Conservation (phyloP, 352 stramenopile genomes). For the Pythium grandisporangium region DNA sequence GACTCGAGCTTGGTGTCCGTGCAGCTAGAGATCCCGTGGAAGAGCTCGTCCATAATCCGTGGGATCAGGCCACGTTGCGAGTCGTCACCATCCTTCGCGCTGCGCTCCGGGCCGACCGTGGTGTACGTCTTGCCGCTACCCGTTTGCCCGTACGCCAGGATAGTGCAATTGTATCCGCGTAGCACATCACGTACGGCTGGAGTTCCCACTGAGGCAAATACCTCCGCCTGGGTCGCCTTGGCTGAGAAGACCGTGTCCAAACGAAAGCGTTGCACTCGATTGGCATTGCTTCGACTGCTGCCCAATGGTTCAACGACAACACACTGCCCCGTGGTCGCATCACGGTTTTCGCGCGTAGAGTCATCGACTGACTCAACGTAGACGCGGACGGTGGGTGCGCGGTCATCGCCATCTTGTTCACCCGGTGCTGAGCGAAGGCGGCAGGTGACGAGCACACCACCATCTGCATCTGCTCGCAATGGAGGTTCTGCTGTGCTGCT, state of each 20-base stretch:
- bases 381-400: too few species aligned
- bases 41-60: slow-evolving; percentile 24
- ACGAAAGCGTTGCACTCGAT: slow-evolving; percentile 9
- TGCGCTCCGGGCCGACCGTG: slow-evolving; percentile 19
- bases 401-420: too few species aligned
- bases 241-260: slow-evolving; percentile 45
- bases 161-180: slow-evolving; percentile 56
- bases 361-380: too few species aligned
- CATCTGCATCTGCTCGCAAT: too few species aligned
- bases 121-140: slow-evolving; percentile 66
- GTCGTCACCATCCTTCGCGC: slow-evolving; percentile 4
- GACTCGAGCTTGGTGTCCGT: slow-evolving; percentile 14
- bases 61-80: slow-evolving; percentile 26
- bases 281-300: too few species aligned
- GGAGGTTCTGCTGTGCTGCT: too few species aligned
- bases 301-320: too few species aligned
- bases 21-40: slow-evolving; percentile 12
- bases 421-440: too few species aligned
- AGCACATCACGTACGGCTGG: slow-evolving; percentile 48
- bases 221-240: slow-evolving; percentile 19
- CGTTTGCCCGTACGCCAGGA: slow-evolving; percentile 67
- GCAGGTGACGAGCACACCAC: too few species aligned
- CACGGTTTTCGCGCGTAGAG: too few species aligned
- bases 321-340: too few species aligned
- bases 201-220: slow-evolving; percentile 34